phyloP scores from a whole-genome alignment of 1,139 yeast genomes.

The Candida tunisiensis region DNA sequence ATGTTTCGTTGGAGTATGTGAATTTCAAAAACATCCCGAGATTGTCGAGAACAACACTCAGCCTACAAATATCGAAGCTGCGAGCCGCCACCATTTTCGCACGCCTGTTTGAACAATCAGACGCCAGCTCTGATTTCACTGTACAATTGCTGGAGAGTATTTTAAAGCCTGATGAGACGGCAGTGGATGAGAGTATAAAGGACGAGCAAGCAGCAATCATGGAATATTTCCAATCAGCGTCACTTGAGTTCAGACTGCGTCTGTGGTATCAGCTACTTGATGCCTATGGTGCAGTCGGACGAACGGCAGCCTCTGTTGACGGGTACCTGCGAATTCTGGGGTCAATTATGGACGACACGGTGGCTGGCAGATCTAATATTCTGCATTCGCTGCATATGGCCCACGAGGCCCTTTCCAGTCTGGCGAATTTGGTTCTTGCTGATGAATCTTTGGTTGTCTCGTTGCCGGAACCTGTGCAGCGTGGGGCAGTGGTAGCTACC shows the following conservation, averaged over 20 bases:
- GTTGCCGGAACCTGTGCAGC: no score
- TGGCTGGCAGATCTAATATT: no score
- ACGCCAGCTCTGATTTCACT: slow-evolving; percentile 2
- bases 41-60: slow-evolving; percentile 33
- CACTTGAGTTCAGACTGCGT: slow-evolving; percentile 49
- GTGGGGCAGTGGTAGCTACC: no score
- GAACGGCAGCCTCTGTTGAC: slow-evolving; percentile 26
- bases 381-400: slow-evolving; percentile 29
- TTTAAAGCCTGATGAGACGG: slow-evolving; percentile 15
- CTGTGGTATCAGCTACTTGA: slow-evolving; percentile 64
- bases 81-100: slow-evolving; percentile 54
- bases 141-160: slow-evolving; percentile 35
- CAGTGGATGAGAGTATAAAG: slow-evolving; percentile 7
- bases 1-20: slow-evolving; percentile 18
- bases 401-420: slow-evolving; percentile 21
- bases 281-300: slow-evolving; percentile 31
- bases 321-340: slow-evolving; percentile 39
- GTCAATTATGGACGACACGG: slow-evolving; percentile 25
- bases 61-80: slow-evolving; percentile 47
- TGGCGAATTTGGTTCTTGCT: background rate
- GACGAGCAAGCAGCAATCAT: slow-evolving; percentile 34
- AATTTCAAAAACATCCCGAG: slow-evolving; percentile 35
- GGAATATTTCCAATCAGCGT: slow-evolving; percentile 41
- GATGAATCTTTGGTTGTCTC: background rate
- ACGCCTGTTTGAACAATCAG: slow-evolving; percentile 23